These are phyloP conservation scores for Nicotiana otophora DNA, from an alignment of 257 asterid species.

Conservation along the genomic window DNA sequence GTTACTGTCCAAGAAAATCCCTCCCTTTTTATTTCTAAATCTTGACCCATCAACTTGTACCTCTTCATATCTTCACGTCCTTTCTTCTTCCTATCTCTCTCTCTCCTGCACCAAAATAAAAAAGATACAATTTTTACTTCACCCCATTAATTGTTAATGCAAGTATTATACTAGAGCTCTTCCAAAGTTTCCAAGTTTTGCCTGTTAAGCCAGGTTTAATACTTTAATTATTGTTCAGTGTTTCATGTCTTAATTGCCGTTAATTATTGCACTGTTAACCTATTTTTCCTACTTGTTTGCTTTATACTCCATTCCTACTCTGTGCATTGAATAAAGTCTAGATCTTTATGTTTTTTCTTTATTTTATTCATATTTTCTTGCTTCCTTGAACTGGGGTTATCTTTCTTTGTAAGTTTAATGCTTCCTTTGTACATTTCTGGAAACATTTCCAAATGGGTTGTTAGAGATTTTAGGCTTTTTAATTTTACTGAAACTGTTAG, in stretches of 20 bases:
- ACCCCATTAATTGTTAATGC: constrained; percentile 29
- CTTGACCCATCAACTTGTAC: constrained; percentile 32
- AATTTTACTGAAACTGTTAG: background rate
- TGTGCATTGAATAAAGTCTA: constrained; percentile 33
- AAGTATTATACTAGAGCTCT: background rate
- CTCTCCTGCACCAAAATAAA: background rate
- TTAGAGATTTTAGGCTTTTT: background rate
- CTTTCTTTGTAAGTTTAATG: constrained; percentile 31
- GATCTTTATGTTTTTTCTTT: constrained; percentile 16
- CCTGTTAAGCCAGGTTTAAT: constrained; percentile 28
- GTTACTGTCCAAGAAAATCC: background rate
- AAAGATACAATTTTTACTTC: background rate
- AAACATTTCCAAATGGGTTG: constrained; percentile 18
- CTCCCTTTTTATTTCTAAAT: constrained; percentile 12
- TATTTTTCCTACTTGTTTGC: constrained; percentile 18
- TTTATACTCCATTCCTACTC: constrained; percentile 25
- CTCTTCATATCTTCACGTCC: constrained; percentile 14
- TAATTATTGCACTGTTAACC: constrained; percentile 30
- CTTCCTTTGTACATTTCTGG: constrained; percentile 18
- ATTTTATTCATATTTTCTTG: background rate
- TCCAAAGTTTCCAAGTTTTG: constrained; percentile 39
- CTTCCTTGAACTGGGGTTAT: constrained; percentile 26
- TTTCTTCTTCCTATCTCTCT: background rate
- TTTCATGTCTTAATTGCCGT: constrained; percentile 14
- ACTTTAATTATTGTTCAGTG: constrained; percentile 26